phyloP scores from a whole-genome alignment of 2,329 filamentous ascomycete genomes.

The Scedosporium dehoogii region DNA sequence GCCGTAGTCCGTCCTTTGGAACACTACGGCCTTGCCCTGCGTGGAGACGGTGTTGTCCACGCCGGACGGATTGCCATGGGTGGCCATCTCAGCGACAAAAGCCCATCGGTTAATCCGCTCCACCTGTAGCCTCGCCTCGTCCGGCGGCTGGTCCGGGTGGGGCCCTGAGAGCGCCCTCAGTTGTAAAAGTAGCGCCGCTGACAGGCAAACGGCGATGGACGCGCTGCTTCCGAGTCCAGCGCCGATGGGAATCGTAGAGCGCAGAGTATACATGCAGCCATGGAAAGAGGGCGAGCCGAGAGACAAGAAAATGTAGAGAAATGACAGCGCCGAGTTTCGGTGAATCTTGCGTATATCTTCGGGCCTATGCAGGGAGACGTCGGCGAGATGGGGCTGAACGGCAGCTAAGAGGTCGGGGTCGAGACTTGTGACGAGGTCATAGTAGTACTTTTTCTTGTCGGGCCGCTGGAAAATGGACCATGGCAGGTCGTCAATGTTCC shows the following conservation, averaged over 20 bases:
- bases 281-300: conserved; percentile 71
- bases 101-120: conserved; percentile 97
- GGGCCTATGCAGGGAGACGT: conserved; percentile 56
- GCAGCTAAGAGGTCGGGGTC: conserved; percentile 74
- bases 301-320: conserved; percentile 88
- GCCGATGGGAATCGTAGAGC: conserved; percentile 87
- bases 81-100: conserved; percentile 93
- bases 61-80: conserved; percentile 92
- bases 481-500: conserved; percentile 86
- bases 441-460: conserved; percentile 89
- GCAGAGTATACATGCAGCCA: conserved; percentile 78
- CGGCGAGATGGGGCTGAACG: conserved; percentile 66
- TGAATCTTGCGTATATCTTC: conserved; percentile 76
- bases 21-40: conserved; percentile 88
- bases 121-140: conserved; percentile 81
- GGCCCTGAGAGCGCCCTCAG: conserved; percentile 81
- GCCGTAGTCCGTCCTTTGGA: conserved; percentile 68
- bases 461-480: conserved; percentile 75
- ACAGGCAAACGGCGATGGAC: conserved; percentile 85
- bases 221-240: conserved; percentile 88
- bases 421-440: conserved; percentile 74
- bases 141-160: conserved; percentile 78
- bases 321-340: conserved; percentile 68
- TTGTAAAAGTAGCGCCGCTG: conserved; percentile 75
- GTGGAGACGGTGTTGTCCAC: conserved; percentile 95